Base-by-base conservation (phyloP, 345 rosid species). In the Rhodamnia argentea region DNA sequence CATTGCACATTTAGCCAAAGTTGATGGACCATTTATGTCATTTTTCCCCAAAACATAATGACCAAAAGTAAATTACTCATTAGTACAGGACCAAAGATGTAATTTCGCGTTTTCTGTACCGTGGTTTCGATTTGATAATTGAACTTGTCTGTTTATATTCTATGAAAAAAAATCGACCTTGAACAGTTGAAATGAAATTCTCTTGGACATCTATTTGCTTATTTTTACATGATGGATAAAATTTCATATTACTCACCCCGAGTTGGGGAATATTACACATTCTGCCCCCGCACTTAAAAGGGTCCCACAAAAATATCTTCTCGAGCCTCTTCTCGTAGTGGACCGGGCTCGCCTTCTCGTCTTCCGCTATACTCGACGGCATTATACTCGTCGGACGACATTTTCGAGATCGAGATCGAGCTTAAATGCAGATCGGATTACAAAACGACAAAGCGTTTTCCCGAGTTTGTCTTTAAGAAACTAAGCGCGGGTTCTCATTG, bases 401-500 rank as follows among this genome's bases (percentile, higher is more conserved):
- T 85, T 78, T 50, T 89, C 13, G 89, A 84, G 37, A 42, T 83
- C 29, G 94, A 51, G 94, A 58, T 94, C 97, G 76, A 93, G 91
- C 82, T 82, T 82, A 76, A 56, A 83, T 40, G 95, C 92, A 4
- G 42, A 60, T 47, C 15, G 86, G 78, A 85, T 91, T 92, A 86
- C 89, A 93, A 42, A 55, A 81, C 4, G 93, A 86, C 2, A 97
- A 90, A 47, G 95, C 92, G 85, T 94, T 89, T 85, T 88, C 86
- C 95, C 99, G 3, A 94, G 95, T 82, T 87, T 91, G 23, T 91
- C 94, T 91, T 94, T 95, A 78, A 59, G 95, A 88, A 93, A 95
- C 4, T 91, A 92, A 95, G 83, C 94, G 97, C 83, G 92, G 83
- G 87, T 94, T 94, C 88, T 95, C 97, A 58, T 95, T 93, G 89